These are phyloP conservation scores for Saraca asoca DNA, from an alignment of 331 rosid species.

Conservation along the genomic window DNA sequence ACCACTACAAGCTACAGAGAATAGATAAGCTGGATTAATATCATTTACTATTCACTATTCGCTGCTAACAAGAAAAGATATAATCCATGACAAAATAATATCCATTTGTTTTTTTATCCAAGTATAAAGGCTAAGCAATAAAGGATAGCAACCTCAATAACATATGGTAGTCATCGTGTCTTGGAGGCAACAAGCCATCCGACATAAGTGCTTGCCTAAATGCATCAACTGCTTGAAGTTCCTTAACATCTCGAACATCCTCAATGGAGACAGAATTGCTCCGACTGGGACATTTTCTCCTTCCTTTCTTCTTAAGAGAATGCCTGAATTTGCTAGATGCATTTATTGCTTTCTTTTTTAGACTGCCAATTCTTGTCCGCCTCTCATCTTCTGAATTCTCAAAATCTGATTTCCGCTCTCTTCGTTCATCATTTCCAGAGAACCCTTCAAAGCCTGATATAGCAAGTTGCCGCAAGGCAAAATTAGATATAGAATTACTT, in stretches of 20 bases:
- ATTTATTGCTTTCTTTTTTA: slow-evolving; percentile 80
- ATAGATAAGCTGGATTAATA: background rate
- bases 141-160: slow-evolving; percentile 60
- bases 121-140: slow-evolving; percentile 1
- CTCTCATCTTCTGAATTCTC: slow-evolving; percentile 83
- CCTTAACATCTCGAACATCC: slow-evolving; percentile 81
- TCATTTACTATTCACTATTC: background rate
- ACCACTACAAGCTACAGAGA: background rate
- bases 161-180: slow-evolving; percentile 80
- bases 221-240: slow-evolving; percentile 69
- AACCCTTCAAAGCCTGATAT: slow-evolving; percentile 75
- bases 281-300: slow-evolving; percentile 46
- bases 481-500: background rate
- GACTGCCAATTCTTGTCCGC: slow-evolving; percentile 62
- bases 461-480: background rate
- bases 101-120: background rate
- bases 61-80: background rate
- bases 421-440: slow-evolving; percentile 66
- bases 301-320: slow-evolving; percentile 72
- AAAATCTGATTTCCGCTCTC: slow-evolving; percentile 71
- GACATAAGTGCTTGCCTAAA: slow-evolving; percentile 68
- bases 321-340: slow-evolving; percentile 85
- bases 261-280: slow-evolving; percentile 68
- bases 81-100: background rate
- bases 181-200: slow-evolving; percentile 66